These are phyloP conservation scores for Petunia secreta DNA, from an alignment of 257 asterid species.

Conservation along the genomic window DNA sequence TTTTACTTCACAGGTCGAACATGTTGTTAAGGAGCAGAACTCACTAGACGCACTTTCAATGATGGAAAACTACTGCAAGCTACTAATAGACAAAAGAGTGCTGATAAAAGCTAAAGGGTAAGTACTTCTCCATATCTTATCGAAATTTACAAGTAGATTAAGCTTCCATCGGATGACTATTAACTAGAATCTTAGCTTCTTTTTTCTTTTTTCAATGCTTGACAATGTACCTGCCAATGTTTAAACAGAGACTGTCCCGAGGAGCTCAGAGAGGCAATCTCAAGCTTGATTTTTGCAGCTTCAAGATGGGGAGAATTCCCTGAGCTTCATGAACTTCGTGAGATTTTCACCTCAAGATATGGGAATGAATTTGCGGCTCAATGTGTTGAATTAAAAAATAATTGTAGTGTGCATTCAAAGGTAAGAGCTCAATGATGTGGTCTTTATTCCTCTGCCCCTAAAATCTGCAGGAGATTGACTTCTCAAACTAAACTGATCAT, in stretches of 20 bases:
- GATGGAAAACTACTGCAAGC: conserved; percentile 41
- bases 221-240: not conserved
- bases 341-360: conserved; percentile 37
- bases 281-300: conserved; percentile 52
- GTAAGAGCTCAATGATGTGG: conserved; percentile 23
- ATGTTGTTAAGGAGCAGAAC: conserved; percentile 40
- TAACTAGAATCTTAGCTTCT: not conserved
- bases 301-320: conserved; percentile 55
- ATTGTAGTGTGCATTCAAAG: conserved; percentile 44
- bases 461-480: not conserved
- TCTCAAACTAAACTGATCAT: conserved; percentile 10
- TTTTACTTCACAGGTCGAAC: conserved; percentile 35
- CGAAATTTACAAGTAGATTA: not conserved
- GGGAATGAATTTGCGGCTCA: conserved; percentile 44
- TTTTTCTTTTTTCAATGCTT: not conserved
- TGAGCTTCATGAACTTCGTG: conserved; percentile 51
- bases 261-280: conserved; percentile 48
- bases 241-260: conserved; percentile 47
- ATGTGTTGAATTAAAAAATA: conserved; percentile 39
- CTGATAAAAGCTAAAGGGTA: conserved; percentile 38
- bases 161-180: not conserved
- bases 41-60: conserved; percentile 37
- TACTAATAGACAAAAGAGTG: conserved; percentile 35
- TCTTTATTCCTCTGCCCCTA: not conserved
- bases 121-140: not conserved